Base-by-base conservation (phyloP, 2,329 filamentous ascomycete species). In the Fusarium tjaetaba region DNA sequence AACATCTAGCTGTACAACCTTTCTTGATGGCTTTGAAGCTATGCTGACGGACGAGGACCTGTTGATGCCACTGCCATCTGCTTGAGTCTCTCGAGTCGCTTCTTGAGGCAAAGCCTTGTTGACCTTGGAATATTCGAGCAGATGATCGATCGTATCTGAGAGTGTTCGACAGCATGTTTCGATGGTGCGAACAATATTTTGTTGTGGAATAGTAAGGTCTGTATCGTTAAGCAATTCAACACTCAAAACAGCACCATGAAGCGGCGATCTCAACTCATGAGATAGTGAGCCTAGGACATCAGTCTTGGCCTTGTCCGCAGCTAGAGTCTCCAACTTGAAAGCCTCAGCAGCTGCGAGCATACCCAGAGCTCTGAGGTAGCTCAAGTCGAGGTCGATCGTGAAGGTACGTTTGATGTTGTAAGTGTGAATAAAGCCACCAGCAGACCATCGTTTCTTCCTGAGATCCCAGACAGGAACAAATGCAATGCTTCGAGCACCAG, bases 251-350 rank as follows among this genome's bases (percentile, higher is more conserved):
- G 91, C 86, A 5, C 89, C 90, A 62, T 92, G 89, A 1, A 92
- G 81, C 0, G 90, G 90, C 4, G 87, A 89, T 9, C 90, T 84
- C 20, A 92, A 80, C 76, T 92, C 90, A 74, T 92, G 90, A 7
- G 87, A 89, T 11, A 92, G 85, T 3, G 87, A 90, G 1, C 88
- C 87, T 13, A 92, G 84, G 41, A 90, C 87, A 64, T 90, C 88
- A 4, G 86, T 86, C 76, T 90, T 90, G 38, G 87, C 86, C 59
- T 82, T 85, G 39, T 86, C 83, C 0, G 82, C 81, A 15, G 79
- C 76, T 16, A 79, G 62, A 0, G 81, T 75, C 16, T 84, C 79
- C 9, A 88, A 68, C 4, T 86, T 83, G 0, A 86, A 84, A 2
- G 91, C 81, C 60, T 91, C 89, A 0, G 87, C 84, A 83, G 90